A percentile compares a stretch with the other conserved stretches of the same genome.
Conservation (phyloP, 495 filamentous ascomycete genomes). For the Tricharina praecox region DNA sequence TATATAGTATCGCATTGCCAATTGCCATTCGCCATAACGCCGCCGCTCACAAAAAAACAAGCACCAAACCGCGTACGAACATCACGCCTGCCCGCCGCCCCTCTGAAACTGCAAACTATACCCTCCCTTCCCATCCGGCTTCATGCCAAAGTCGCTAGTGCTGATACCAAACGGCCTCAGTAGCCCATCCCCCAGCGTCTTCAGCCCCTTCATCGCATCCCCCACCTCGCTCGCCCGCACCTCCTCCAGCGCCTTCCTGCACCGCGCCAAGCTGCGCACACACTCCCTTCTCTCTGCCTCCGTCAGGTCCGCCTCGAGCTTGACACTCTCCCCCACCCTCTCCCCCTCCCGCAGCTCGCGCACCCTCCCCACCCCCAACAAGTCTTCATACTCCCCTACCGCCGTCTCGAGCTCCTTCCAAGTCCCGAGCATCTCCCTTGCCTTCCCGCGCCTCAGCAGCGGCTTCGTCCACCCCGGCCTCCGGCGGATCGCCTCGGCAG, state of each 20-base stretch:
- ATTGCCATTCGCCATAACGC: no score
- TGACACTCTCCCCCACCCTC: no score
- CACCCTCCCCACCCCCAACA: conserved; percentile 11
- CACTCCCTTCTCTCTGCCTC: conserved; percentile 49
- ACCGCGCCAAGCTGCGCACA: conserved; percentile 40
- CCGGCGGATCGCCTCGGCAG: conserved; percentile 53
- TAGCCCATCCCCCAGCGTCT: conserved; percentile 78
- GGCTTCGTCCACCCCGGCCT: conserved; percentile 68
- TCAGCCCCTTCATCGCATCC: conserved; percentile 95
- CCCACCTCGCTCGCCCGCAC: conserved; percentile 73
- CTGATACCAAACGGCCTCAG: conserved; percentile 84
- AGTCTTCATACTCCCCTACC: conserved; percentile 37
- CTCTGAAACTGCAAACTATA: conserved; percentile 80
- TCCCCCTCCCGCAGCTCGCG: no score
- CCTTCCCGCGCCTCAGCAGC: conserved; percentile 68
- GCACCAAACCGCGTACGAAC: no score
- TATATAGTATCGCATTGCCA: no score
- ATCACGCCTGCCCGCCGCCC: no score
- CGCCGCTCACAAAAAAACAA: no score
- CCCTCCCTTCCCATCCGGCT: conserved; percentile 74
- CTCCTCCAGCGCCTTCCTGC: conserved; percentile 50
- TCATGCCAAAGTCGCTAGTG: conserved; percentile 85
- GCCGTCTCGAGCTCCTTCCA: conserved; percentile 76
- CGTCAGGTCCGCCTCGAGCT: conserved; percentile 37
- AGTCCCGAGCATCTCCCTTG: conserved; percentile 47